Base-by-base conservation (phyloP, 108 stramenopile genomes). In the Nitzschia sp. region DNA sequence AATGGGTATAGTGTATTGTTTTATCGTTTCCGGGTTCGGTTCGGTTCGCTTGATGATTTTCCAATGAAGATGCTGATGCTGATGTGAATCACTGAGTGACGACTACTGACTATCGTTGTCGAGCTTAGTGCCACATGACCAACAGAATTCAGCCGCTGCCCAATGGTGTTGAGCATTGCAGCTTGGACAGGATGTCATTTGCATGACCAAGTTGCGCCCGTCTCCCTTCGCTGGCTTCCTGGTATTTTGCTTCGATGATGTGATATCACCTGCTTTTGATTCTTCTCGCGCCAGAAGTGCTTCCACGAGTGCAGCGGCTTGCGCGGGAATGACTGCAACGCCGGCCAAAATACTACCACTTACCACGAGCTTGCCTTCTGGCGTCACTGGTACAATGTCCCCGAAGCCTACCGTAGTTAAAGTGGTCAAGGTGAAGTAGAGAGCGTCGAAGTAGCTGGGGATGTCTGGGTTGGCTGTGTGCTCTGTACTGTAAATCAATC, bases 341-440 rank as follows among this genome's bases (percentile, higher is more conserved):
- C 93, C 93, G 4, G 79, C 86, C 46, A 94, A 50, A 47, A 91
- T 94, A 9, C 78, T 75, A 1, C 67, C 77, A 36, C 75, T 75
- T 0, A 94, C 93, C 13, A 91, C 85, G 32, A 88, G 48, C 48
- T 83, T 75, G 6, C 93, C 93, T 27, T 72, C 53, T 36, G 59
- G 62, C 1, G 93, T 94, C 9, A 90, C 73, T 9, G 93, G 93
- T 19, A 81, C 76, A 53, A 94, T 94, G 48, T 94, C 93, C 1
- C 90, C 86, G 53, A 91, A 91, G 2, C 87, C 90, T 1, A 88
- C 85, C 0, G 90, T 88, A 16, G 61, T 63, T 13, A 62, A 28
- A 6, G 70, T 91, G 2, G 88, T 91, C 30, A 94, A 58, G 9
- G 88, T 88, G 69, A 94, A 94, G 73, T 94, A 94, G 2, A 94